A percentile compares a stretch with the other conserved stretches of the same genome.
Conservation (phyloP, 176 grass and related monocot species). For the Hyparrhenia diplandra region DNA sequence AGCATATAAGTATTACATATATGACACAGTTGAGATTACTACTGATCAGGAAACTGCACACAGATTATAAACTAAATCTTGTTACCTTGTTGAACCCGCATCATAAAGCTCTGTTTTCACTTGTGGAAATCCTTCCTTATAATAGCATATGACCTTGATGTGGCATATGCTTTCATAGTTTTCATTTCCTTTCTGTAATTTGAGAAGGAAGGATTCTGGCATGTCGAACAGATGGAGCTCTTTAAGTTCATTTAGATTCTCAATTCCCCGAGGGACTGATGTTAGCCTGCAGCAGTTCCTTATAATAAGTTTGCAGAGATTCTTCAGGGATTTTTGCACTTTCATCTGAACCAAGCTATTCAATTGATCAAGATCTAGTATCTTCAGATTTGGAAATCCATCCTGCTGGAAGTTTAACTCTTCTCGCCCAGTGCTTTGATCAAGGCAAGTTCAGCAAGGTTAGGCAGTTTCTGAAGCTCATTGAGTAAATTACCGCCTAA, state of each 20-base stretch:
- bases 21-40: not conserved
- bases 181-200: not conserved
- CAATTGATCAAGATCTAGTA: not conserved
- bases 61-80: not conserved
- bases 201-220: not conserved
- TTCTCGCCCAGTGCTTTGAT: not conserved
- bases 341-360: not conserved
- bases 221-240: conserved; percentile 3
- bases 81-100: not conserved
- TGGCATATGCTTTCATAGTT: not conserved
- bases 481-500: not conserved
- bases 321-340: not conserved
- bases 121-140: not conserved
- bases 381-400: conserved; percentile 3
- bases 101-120: not conserved
- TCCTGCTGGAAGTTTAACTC: not conserved
- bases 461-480: not conserved
- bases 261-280: not conserved
- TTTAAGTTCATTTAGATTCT: not conserved
- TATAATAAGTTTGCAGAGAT: not conserved
- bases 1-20: not conserved
- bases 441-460: conserved; percentile 3
- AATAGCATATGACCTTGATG: not conserved
- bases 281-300: not conserved
- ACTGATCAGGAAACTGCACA: not conserved